A percentile compares a stretch with the other conserved stretches of the same genome.
phyloP scores from a whole-genome alignment of 2,329 filamentous ascomycete species.

The Epichloe amarillans region DNA sequence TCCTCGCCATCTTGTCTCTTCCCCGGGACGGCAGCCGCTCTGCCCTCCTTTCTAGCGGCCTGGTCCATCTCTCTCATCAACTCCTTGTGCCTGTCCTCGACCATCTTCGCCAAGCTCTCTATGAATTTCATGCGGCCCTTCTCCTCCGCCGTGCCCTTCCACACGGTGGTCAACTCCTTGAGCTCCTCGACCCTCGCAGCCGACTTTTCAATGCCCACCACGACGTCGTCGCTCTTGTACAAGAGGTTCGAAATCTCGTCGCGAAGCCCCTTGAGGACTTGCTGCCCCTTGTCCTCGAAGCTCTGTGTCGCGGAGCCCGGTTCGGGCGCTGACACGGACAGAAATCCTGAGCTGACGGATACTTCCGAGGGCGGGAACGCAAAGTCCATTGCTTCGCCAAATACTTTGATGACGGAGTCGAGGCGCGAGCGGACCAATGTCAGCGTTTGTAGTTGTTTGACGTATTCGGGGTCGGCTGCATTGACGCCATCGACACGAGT shows the following conservation, averaged over 20 bases:
- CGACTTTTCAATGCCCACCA: conserved; percentile 61
- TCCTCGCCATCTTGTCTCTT: conserved; percentile 21
- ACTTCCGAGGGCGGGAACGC: conserved; percentile 79
- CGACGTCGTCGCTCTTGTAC: conserved; percentile 38
- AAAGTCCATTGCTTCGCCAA: conserved; percentile 94
- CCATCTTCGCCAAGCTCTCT: conserved; percentile 64
- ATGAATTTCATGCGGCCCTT: conserved; percentile 72
- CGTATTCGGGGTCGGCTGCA: conserved; percentile 47
- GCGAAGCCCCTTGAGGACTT: conserved; percentile 57
- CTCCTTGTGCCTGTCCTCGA: conserved; percentile 58
- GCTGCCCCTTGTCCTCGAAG: conserved; percentile 76
- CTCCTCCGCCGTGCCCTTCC: conserved; percentile 94
- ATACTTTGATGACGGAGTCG: conserved; percentile 78
- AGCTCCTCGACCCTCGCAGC: conserved; percentile 62
- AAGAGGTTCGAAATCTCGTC: conserved; percentile 61
- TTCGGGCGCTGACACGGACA: conserved; percentile 81
- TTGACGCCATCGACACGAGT: conserved; percentile 8
- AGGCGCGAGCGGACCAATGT: conserved; percentile 72
- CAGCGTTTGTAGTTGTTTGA: conserved; percentile 69
- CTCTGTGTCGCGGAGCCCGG: conserved; percentile 48
- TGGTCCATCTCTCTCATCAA: conserved; percentile 39
- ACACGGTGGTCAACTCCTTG: conserved; percentile 63
- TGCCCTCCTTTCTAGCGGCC: conserved; percentile 21
- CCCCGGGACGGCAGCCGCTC: conserved; percentile 16
- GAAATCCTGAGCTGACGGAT: conserved; percentile 70